These are phyloP conservation scores for Anethum foeniculum DNA, from an alignment of 140 eudicot genomes.

Conservation along the genomic window DNA sequence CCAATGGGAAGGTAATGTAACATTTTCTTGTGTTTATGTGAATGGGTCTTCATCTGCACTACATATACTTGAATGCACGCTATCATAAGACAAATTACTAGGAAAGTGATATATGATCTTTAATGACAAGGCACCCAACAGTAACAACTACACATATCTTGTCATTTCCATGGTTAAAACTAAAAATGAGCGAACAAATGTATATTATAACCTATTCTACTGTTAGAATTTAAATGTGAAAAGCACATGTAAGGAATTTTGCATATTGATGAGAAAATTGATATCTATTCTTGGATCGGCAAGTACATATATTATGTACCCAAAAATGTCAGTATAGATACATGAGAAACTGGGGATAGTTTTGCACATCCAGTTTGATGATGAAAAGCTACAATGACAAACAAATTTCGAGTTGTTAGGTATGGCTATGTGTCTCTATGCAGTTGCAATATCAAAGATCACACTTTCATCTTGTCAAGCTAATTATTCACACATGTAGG, in stretches of 20 bases:
- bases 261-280: not conserved
- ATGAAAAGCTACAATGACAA: not conserved
- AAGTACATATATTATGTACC: not conserved
- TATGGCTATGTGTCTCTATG: not conserved
- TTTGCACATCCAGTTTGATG: not conserved
- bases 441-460: not conserved
- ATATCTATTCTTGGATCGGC: not conserved
- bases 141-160: not conserved
- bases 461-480: not conserved
- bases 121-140: not conserved
- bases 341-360: not conserved
- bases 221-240: not conserved
- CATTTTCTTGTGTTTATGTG: constrained; percentile 1
- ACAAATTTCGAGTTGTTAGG: not conserved
- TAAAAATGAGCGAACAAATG: not conserved
- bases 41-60: not conserved
- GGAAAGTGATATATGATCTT: not conserved
- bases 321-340: not conserved
- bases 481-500: not conserved
- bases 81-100: not conserved
- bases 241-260: not conserved
- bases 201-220: not conserved
- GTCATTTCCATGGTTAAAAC: not conserved
- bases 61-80: not conserved
- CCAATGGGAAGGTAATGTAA: constrained; percentile 79